A percentile compares a stretch with the other conserved stretches of the same genome.
phyloP scores from a whole-genome alignment of 2,329 filamentous ascomycete genomes.

The Pseudophaeomoniella oleicola region DNA sequence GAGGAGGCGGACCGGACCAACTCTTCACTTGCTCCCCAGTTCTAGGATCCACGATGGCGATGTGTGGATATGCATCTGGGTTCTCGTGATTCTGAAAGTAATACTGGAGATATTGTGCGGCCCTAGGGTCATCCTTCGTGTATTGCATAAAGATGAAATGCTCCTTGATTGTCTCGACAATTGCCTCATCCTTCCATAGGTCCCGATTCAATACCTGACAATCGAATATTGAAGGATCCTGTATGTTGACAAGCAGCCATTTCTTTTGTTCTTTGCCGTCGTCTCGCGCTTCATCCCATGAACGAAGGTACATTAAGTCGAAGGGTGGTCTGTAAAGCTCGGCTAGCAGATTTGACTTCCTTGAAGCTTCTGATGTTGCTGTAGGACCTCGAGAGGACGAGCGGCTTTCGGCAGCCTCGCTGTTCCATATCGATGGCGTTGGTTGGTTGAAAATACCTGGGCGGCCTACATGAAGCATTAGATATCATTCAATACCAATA shows the following conservation, averaged over 20 bases:
- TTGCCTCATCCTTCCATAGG: constrained; percentile 77
- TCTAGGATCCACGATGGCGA: constrained; percentile 86
- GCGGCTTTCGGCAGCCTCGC: constrained; percentile 30
- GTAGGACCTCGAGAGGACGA: constrained; percentile 44
- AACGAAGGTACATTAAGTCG: constrained; percentile 65
- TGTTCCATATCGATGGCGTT: constrained; percentile 44
- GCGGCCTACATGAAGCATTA: constrained; percentile 17
- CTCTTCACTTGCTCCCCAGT: constrained; percentile 96
- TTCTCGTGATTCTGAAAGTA: constrained; percentile 73
- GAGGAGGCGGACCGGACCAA: constrained; percentile 76
- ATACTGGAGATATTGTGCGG: constrained; percentile 71
- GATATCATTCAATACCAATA: constrained; percentile 1
- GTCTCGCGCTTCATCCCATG: constrained; percentile 75
- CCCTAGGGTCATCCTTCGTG: constrained; percentile 66
- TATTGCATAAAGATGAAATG: constrained; percentile 96
- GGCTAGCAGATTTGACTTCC: constrained; percentile 65
- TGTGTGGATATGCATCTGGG: constrained; percentile 85
- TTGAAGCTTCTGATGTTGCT: constrained; percentile 48
- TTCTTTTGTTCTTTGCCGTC: constrained; percentile 78
- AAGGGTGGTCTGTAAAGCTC: constrained; percentile 88
- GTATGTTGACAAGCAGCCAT: constrained; percentile 91
- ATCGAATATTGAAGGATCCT: constrained; percentile 84
- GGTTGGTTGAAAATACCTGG: constrained; percentile 58
- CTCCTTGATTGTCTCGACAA: constrained; percentile 69
- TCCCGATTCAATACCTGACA: constrained; percentile 91